A percentile compares a stretch with the other conserved stretches of the same genome.
Evolutionary conservation across 768 basidiomycete species (phyloP).

Genomic region (Suillus subluteus): DNA sequence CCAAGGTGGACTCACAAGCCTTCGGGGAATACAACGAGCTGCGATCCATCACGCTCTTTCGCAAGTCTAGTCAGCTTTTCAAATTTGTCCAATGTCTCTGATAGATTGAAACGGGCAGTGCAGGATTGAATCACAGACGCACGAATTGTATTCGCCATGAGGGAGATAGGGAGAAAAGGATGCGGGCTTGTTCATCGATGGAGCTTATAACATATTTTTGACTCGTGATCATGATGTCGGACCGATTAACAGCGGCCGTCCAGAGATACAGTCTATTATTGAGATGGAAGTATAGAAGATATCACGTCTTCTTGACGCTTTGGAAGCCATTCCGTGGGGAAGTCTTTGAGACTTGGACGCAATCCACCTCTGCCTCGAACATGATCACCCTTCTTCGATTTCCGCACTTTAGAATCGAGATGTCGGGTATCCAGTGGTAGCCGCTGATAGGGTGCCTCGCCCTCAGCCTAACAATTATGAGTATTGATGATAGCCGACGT

Average conservation of each 20-base stretch:
- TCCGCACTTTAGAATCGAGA: conserved; percentile 68
- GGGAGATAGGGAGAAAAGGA: neutral
- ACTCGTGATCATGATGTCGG: conserved; percentile 10
- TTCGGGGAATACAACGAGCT: conserved; percentile 60
- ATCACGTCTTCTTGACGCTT: conserved; percentile 13
- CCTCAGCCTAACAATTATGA: conserved; percentile 34
- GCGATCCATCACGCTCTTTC: conserved; percentile 47
- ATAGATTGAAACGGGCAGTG: conserved; percentile 47
- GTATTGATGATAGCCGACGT: conserved; percentile 13
- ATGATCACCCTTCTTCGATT: conserved; percentile 76
- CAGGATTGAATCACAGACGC: conserved; percentile 59
- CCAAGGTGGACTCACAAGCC: conserved; percentile 48
- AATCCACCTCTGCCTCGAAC: conserved; percentile 52
- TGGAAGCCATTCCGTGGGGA: conserved; percentile 86
- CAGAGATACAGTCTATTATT: conserved; percentile 13
- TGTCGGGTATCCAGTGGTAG: conserved; percentile 86
- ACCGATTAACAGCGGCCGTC: conserved; percentile 9
- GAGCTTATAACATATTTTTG: conserved; percentile 7
- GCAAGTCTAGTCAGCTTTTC: conserved; percentile 49
- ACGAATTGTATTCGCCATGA: conserved; percentile 39
- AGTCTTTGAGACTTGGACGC: conserved; percentile 74
- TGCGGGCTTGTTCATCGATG: neutral
- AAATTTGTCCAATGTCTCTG: conserved; percentile 52
- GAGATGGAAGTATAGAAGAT: conserved; percentile 4
- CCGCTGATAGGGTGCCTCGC: conserved; percentile 51